These are phyloP conservation scores for baker's yeast (Saccharomyces cerevisiae) DNA, from an alignment of 805 yeast species.

Conservation along the genomic window DNA sequence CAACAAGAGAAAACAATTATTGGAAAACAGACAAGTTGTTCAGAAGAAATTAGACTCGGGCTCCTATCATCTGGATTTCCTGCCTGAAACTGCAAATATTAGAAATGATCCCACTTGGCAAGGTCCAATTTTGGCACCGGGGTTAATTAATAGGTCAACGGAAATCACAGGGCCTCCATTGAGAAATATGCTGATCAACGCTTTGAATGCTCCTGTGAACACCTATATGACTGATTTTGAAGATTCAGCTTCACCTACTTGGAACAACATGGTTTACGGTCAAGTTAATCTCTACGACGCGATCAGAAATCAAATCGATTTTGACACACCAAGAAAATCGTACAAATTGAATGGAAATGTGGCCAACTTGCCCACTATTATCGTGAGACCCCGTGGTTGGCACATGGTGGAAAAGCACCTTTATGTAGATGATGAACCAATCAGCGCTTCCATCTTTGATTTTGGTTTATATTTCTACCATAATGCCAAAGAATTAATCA, in stretches of 20 bases:
- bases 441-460: slow-evolving; percentile 70
- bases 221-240: slow-evolving; percentile 85
- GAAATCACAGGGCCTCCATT: slow-evolving; percentile 85
- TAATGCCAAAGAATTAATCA: slow-evolving; percentile 55
- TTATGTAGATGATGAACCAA: slow-evolving; percentile 64
- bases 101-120: slow-evolving; percentile 70
- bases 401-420: slow-evolving; percentile 72
- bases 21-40: slow-evolving; percentile 52
- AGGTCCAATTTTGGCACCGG: slow-evolving; percentile 60
- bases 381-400: slow-evolving; percentile 87
- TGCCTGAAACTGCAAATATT: slow-evolving; percentile 59
- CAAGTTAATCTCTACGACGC: slow-evolving; percentile 75
- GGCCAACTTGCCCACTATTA: slow-evolving; percentile 51
- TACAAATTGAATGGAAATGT: slow-evolving; percentile 40
- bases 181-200: slow-evolving; percentile 76
- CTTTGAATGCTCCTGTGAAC: slow-evolving; percentile 67
- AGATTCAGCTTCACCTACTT: slow-evolving; percentile 78
- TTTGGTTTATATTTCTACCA: slow-evolving; percentile 72
- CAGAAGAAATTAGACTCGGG: slow-evolving; percentile 59
- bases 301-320: slow-evolving; percentile 57
- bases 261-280: slow-evolving; percentile 72
- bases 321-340: slow-evolving; percentile 36
- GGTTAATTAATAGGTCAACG: slow-evolving; percentile 63
- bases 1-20: slow-evolving; percentile 46
- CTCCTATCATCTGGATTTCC: slow-evolving; percentile 46